phyloP scores from a whole-genome alignment of 176 grass and related monocot species.

The Carex scoparia region DNA sequence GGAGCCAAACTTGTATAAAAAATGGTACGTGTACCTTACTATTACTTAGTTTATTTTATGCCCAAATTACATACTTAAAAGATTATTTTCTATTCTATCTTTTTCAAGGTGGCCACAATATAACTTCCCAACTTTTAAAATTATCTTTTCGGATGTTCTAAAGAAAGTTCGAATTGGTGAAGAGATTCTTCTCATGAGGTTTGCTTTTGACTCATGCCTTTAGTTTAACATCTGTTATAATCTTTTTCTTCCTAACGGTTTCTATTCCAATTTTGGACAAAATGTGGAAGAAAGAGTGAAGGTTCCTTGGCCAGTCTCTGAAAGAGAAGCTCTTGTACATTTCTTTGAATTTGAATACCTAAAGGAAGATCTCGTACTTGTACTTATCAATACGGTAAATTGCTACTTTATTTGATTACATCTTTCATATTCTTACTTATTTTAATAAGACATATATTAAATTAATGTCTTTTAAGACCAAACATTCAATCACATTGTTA shows the following conservation, averaged over 20 bases:
- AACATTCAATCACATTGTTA: conserved; percentile 13
- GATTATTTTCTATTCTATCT: conserved; percentile 19
- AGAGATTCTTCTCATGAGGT: conserved; percentile 95
- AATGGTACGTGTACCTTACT: conserved; percentile 56
- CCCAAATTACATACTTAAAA: neutral
- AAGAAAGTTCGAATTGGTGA: conserved; percentile 86
- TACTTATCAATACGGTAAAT: conserved; percentile 82
- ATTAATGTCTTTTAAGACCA: neutral
- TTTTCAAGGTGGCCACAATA: conserved; percentile 91
- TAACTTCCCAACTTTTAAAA: conserved; percentile 84
- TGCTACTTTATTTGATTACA: neutral
- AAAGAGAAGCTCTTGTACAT: conserved; percentile 91
- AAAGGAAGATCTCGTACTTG: conserved; percentile 87
- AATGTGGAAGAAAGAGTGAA: conserved; percentile 97
- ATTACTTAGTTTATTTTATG: conserved; percentile 13
- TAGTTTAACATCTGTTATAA: conserved; percentile 19
- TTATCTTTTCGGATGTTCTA: conserved; percentile 58
- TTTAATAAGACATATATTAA: neutral
- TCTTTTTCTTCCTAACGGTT: conserved; percentile 32
- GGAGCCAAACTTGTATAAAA: conserved; percentile 74
- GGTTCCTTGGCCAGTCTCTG: conserved; percentile 94
- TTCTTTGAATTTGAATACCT: conserved; percentile 89
- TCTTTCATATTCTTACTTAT: conserved; percentile 2
- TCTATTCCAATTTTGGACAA: conserved; percentile 34
- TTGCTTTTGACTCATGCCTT: conserved; percentile 26